phyloP scores from a whole-genome alignment of 768 basidiomycete species.

The Amylocystis lapponica region DNA sequence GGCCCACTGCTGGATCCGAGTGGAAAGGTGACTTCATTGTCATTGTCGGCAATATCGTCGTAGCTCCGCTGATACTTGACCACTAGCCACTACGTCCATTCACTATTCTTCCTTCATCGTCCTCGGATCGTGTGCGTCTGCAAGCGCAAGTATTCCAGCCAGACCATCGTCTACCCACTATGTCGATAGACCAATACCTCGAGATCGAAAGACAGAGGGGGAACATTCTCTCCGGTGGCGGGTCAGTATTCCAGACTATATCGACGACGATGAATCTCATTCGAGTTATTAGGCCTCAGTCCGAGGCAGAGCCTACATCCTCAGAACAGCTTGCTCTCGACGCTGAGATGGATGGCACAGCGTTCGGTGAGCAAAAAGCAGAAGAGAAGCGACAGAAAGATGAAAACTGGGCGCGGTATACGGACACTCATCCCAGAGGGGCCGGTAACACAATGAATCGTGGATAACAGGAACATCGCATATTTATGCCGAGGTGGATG shows the following conservation, averaged over 20 bases:
- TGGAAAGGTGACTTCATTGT: slow-evolving; percentile 60
- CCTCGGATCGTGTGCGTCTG: slow-evolving; percentile 62
- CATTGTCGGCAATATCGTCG: slow-evolving; percentile 6
- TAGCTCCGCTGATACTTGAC: neutral
- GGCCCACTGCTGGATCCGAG: slow-evolving; percentile 66
- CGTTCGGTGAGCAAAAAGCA: slow-evolving; percentile 54
- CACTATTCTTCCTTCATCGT: slow-evolving; percentile 77
- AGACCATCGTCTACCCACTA: slow-evolving; percentile 81
- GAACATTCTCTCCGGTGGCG: slow-evolving; percentile 83
- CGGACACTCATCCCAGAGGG: slow-evolving; percentile 80
- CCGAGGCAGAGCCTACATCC: slow-evolving; percentile 60
- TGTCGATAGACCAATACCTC: slow-evolving; percentile 94
- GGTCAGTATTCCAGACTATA: slow-evolving; percentile 42
- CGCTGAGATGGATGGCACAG: slow-evolving; percentile 80
- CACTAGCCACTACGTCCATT: slow-evolving; percentile 83
- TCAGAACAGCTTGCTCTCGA: slow-evolving; percentile 75
- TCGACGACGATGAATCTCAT: neutral
- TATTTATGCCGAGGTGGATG: neutral
- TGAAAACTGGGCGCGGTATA: slow-evolving; percentile 88
- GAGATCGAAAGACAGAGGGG: slow-evolving; percentile 79
- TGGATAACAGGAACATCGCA: slow-evolving; percentile 47
- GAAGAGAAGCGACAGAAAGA: slow-evolving; percentile 81
- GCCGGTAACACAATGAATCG: slow-evolving; percentile 98
- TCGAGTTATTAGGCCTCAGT: slow-evolving; percentile 40
- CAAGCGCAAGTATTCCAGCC: slow-evolving; percentile 81